phyloP scores from a whole-genome alignment of 1,284 basidiomycete species.

The Cryptococcus floricola region DNA sequence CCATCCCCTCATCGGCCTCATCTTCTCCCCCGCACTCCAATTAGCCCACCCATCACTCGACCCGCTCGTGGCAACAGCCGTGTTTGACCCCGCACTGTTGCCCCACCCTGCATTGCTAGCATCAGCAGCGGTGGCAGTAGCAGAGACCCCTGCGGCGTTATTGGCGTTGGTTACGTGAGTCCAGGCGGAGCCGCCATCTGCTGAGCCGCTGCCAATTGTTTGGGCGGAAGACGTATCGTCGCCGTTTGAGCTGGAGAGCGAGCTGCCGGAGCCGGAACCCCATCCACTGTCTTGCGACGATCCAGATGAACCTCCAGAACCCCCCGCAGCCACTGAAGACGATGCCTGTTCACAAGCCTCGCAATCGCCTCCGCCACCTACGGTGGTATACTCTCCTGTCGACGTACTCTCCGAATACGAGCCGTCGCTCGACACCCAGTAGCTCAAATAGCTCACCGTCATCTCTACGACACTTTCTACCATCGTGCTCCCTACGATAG shows the following conservation, averaged over 20 bases:
- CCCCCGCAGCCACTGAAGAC: background rate
- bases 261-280: background rate
- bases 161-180: conserved; percentile 13
- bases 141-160: conserved; percentile 1
- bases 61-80: background rate
- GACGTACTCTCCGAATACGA: background rate
- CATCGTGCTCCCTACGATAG: conserved; percentile 20
- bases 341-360: background rate
- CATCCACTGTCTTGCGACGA: background rate
- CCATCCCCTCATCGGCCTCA: background rate
- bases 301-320: background rate
- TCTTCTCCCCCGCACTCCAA: conserved; percentile 7
- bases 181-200: conserved; percentile 17
- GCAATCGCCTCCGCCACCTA: background rate
- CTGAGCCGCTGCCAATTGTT: background rate
- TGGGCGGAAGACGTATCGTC: background rate
- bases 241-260: background rate
- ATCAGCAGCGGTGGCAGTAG: background rate
- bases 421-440: conserved; percentile 21
- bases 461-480: conserved; percentile 22
- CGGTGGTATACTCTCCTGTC: background rate
- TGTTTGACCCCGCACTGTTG: background rate
- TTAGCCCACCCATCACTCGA: conserved; percentile 2
- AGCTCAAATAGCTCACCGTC: conserved; percentile 23
- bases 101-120: background rate